Percentiles rank a stretch among this genome's conserved stretches.
Evolutionary conservation across 345 rosid species (phyloP).

Genomic region (Hirschfeldia incana): DNA sequence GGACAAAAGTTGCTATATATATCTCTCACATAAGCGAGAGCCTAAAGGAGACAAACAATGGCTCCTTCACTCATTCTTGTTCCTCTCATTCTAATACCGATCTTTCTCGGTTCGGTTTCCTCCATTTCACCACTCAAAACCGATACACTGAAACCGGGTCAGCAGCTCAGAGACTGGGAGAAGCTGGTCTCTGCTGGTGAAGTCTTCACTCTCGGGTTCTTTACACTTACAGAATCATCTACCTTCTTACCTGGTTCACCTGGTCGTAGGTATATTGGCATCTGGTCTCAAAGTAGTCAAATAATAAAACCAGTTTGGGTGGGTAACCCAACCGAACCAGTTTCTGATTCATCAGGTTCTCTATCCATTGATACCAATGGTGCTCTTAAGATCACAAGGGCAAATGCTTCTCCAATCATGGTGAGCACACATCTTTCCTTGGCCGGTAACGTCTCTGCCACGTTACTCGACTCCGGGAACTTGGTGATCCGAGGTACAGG

Average conservation of each 20-base stretch:
- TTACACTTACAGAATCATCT: slow-evolving; percentile 44
- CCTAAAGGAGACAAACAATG: slow-evolving; percentile 27
- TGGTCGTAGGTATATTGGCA: slow-evolving; percentile 52
- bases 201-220: slow-evolving; percentile 59
- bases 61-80: slow-evolving; percentile 6
- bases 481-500: slow-evolving; percentile 45
- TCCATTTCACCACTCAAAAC: slow-evolving; percentile 29
- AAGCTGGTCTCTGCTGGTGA: slow-evolving; percentile 47
- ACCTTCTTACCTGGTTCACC: slow-evolving; percentile 33
- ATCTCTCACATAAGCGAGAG: not conserved
- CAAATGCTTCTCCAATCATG: slow-evolving; percentile 34
- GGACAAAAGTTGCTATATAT: not conserved
- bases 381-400: slow-evolving; percentile 45
- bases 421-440: slow-evolving; percentile 33
- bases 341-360: slow-evolving; percentile 60
- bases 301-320: slow-evolving; percentile 51
- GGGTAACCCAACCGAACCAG: slow-evolving; percentile 48
- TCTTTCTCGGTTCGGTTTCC: not conserved
- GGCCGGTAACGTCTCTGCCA: slow-evolving; percentile 39
- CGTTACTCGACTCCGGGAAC: slow-evolving; percentile 54
- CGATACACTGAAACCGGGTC: slow-evolving; percentile 47
- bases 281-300: slow-evolving; percentile 47
- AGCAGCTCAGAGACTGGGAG: slow-evolving; percentile 62
- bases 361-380: slow-evolving; percentile 48
- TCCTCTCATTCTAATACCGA: slow-evolving; percentile 13